These are phyloP conservation scores for Penicillium steckii DNA, from an alignment of 495 filamentous ascomycete species.

Conservation along the genomic window DNA sequence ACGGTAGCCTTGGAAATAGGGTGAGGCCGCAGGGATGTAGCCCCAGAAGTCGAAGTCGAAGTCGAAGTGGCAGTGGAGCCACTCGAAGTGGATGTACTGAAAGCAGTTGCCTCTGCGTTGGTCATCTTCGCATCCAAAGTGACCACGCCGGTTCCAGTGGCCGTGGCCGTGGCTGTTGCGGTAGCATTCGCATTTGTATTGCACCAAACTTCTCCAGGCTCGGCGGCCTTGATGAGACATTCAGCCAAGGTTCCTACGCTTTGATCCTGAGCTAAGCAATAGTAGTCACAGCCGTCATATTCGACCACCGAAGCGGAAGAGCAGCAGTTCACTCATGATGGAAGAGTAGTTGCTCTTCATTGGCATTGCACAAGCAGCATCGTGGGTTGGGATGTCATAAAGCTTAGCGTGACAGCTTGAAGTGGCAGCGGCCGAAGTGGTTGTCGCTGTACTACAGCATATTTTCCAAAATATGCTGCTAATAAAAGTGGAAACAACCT, in stretches of 20 bases:
- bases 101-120: constrained; percentile 6
- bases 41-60: constrained; percentile 15
- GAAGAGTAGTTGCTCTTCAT: constrained; percentile 29
- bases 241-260: constrained; percentile 32
- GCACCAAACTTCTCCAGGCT: constrained; percentile 35
- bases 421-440: constrained; percentile 23
- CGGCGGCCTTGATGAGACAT: constrained; percentile 35
- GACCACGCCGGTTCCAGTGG: constrained; percentile 21
- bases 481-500: too few relatives aligned
- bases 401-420: constrained; percentile 26
- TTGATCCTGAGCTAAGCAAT: constrained; percentile 41
- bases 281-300: constrained; percentile 43
- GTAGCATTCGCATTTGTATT: constrained; percentile 30
- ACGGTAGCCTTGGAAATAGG: constrained; percentile 16
- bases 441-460: constrained; percentile 21
- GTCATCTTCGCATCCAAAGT: constrained; percentile 17
- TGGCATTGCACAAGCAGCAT: constrained; percentile 39
- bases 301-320: constrained; percentile 32
- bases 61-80: constrained; percentile 14
- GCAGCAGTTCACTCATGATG: constrained; percentile 42
- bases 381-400: constrained; percentile 37
- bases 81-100: constrained; percentile 14
- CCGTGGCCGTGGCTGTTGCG: constrained; percentile 35
- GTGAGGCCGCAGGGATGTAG: constrained; percentile 1
- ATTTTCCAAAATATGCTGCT: too few relatives aligned